Evolutionary conservation across 2,329 filamentous ascomycete genomes (phyloP).

Genomic region (Nigrospora sphaerica): DNA sequence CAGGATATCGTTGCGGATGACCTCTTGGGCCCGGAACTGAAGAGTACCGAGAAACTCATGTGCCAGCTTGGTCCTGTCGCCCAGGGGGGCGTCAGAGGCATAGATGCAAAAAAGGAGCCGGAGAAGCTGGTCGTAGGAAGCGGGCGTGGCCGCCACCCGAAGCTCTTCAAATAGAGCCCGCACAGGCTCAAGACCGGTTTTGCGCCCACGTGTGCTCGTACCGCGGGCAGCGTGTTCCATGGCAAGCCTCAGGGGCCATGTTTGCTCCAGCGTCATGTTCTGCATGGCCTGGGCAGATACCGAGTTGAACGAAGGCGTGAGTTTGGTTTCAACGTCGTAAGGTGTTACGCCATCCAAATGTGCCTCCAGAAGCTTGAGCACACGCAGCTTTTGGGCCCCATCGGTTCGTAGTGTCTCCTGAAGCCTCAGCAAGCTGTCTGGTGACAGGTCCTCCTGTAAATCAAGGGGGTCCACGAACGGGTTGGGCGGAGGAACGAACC

Average conservation of each 20-base stretch:
- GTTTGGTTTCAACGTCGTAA: neutral
- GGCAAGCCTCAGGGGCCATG: conserved; percentile 25
- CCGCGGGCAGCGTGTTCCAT: conserved; percentile 8
- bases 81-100: conserved; percentile 6
- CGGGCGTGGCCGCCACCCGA: conserved; percentile 25
- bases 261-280: conserved; percentile 19
- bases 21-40: conserved; percentile 34
- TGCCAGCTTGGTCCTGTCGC: conserved; percentile 28
- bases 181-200: conserved; percentile 6
- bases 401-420: conserved; percentile 6
- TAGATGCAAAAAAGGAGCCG: conserved; percentile 33
- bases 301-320: conserved; percentile 9
- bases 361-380: conserved; percentile 15
- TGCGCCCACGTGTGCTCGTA: no score
- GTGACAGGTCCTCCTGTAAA: no score
- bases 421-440: neutral
- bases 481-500: no score
- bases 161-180: conserved; percentile 20
- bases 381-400: conserved; percentile 13
- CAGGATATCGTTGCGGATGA: conserved; percentile 40
- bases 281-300: conserved; percentile 18
- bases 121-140: conserved; percentile 27
- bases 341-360: conserved; percentile 12
- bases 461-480: no score
- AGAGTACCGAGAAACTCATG: conserved; percentile 36